Evolutionary conservation across 2,329 filamentous ascomycete genomes (phyloP).

Genomic region (Rutstroemia sydowiana): DNA sequence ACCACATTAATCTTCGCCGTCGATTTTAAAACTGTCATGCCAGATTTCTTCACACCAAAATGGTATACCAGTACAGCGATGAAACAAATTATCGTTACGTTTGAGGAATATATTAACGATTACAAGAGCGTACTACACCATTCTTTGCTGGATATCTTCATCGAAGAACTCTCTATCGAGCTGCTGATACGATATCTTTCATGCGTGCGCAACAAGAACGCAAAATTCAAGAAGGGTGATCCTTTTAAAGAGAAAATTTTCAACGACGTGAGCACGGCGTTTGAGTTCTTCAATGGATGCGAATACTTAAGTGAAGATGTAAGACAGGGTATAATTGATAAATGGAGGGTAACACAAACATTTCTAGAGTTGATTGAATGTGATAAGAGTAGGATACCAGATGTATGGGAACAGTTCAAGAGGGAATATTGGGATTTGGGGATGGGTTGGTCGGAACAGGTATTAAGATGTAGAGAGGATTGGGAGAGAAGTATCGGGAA

Average conservation of each 20-base stretch:
- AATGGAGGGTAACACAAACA: slow-evolving; percentile 84
- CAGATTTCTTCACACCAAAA: slow-evolving; percentile 80
- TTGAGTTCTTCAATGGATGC: slow-evolving; percentile 75
- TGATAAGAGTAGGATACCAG: slow-evolving; percentile 64
- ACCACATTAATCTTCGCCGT: slow-evolving; percentile 80
- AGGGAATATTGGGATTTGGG: slow-evolving; percentile 86
- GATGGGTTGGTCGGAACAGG: slow-evolving; percentile 91
- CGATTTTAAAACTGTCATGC: slow-evolving; percentile 77
- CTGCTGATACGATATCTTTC: slow-evolving; percentile 79
- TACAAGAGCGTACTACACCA: slow-evolving; percentile 80
- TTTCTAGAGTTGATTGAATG: slow-evolving; percentile 74
- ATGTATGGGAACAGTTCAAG: slow-evolving; percentile 81
- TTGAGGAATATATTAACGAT: slow-evolving; percentile 89
- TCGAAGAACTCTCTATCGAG: slow-evolving; percentile 89
- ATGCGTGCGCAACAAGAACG: slow-evolving; percentile 79
- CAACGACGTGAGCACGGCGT: slow-evolving; percentile 84
- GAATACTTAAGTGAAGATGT: slow-evolving; percentile 55
- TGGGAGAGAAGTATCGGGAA: slow-evolving; percentile 89
- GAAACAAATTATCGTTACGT: slow-evolving; percentile 88
- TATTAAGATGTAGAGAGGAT: slow-evolving; percentile 79
- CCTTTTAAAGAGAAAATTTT: slow-evolving; percentile 90
- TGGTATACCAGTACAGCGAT: slow-evolving; percentile 87
- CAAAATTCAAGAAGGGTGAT: slow-evolving; percentile 79
- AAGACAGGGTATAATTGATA: slow-evolving; percentile 70
- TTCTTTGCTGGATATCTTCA: slow-evolving; percentile 81